phyloP scores from a whole-genome alignment of 257 asterid species.

The Penstemon davidsonii region DNA sequence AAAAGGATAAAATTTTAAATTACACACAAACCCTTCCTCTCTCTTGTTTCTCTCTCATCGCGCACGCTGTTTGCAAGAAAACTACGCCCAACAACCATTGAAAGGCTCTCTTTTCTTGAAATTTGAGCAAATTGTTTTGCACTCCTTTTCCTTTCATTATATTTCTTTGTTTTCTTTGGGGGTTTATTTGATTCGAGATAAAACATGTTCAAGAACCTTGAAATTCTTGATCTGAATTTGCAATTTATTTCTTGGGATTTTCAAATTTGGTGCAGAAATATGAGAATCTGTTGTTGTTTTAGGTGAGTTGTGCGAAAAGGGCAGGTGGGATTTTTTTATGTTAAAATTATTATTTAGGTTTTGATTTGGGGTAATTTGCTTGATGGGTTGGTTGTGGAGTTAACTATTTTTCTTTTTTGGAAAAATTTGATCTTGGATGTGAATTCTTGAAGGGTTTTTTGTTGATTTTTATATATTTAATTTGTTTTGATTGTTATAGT shows the following conservation, averaged over 20 bases:
- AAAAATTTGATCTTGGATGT: conserved; percentile 19
- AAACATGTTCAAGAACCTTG: conserved; percentile 35
- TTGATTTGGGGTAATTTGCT: conserved; percentile 20
- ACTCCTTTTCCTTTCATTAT: neutral
- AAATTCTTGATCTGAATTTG: conserved; percentile 37
- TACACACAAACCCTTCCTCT: conserved; percentile 2
- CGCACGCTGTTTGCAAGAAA: conserved; percentile 46
- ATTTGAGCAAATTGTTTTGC: conserved; percentile 31
- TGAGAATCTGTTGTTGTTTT: conserved; percentile 32
- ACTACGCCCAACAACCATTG: conserved; percentile 42
- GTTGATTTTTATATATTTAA: conserved; percentile 10
- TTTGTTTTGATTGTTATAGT: too few species aligned
- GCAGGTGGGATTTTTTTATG: conserved; percentile 14
- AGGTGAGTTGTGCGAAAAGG: conserved; percentile 26
- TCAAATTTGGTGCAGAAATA: conserved; percentile 29
- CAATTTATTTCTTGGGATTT: conserved; percentile 31
- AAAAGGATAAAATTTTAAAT: neutral
- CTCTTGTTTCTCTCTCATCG: conserved; percentile 13
- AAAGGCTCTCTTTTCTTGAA: conserved; percentile 39
- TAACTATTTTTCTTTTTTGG: neutral
- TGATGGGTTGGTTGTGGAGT: conserved; percentile 19
- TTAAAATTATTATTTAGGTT: conserved; percentile 28
- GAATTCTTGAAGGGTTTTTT: conserved; percentile 14
- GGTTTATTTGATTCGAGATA: conserved; percentile 18
- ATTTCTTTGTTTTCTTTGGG: neutral